These are phyloP conservation scores for Datisca glomerata DNA, from an alignment of 306 rosid genomes.

Conservation along the genomic window DNA sequence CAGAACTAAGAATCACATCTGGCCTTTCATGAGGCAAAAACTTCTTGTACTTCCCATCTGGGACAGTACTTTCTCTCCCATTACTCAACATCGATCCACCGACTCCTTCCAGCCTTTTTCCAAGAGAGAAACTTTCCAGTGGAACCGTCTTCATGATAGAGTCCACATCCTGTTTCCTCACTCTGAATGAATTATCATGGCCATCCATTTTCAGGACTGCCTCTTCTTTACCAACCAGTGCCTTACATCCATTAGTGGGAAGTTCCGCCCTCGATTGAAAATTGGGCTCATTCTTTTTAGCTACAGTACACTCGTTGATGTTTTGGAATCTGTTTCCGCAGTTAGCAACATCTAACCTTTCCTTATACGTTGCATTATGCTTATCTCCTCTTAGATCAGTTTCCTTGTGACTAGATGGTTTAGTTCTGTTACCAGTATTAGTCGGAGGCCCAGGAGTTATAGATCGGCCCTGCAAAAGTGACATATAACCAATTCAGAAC, in stretches of 20 bases:
- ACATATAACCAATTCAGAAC: no score
- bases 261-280: constrained; percentile 27
- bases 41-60: constrained; percentile 26
- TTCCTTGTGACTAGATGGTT: constrained; percentile 24
- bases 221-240: constrained; percentile 26
- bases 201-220: constrained; percentile 23
- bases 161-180: constrained; percentile 32
- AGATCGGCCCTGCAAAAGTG: constrained; percentile 45
- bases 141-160: constrained; percentile 28
- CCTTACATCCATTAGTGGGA: constrained; percentile 29
- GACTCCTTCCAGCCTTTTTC: constrained; percentile 27
- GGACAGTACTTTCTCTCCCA: constrained; percentile 28
- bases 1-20: constrained; percentile 19
- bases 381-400: constrained; percentile 29
- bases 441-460: constrained; percentile 22
- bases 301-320: constrained; percentile 26
- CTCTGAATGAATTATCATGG: constrained; percentile 20
- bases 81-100: constrained; percentile 26
- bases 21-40: constrained; percentile 25
- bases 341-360: constrained; percentile 17
- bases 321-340: constrained; percentile 23
- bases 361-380: constrained; percentile 21
- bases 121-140: constrained; percentile 35
- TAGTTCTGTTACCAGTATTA: constrained; percentile 14
- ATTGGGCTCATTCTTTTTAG: constrained; percentile 27